Evolutionary conservation across 2,329 filamentous ascomycete species (phyloP), one percentile per base, ranked within the genome.

Genomic region (Pseudocercospora pini-densiflorae): DNA sequence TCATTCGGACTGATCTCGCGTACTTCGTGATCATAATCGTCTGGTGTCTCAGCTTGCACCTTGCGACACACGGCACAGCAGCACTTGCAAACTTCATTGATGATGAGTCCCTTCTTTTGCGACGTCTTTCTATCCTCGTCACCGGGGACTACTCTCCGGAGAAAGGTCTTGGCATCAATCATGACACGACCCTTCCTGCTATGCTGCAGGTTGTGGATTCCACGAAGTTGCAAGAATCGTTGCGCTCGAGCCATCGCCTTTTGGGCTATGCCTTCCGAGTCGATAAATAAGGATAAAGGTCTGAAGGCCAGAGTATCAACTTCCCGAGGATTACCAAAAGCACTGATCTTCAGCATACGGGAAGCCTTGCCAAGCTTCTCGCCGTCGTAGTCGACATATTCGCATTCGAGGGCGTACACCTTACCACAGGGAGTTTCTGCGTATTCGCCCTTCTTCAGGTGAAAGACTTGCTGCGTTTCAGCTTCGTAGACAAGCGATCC

Each of bases 401-500:
- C 31, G 33, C 61, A 63, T 45, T 63, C 61, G 8, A 63, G 49
- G 9, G 27, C 51, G 27, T 16, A 63, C 3, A 47, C 61, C 19
- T 23, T 14, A 14, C 61, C 61, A 21, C 61, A 63, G 9, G 23
- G 4, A 12, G 61, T 63, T 5, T 45, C 36, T 27, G 29, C 55
- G 53, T 63, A 63, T n/a, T 23, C 51, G 5, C 31, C 61, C 24
- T 47, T 49, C 31, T 63, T 51, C 9, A 63, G 36, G n/a, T 24
- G 49, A 24, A 47, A 63, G 24, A 63, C 14, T 5, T 63, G 61
- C n/a, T 63, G 31, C 33, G 51, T 58, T 40, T 63, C 71, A 1
- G 70, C 64, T 6, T 68, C 67, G 59, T 75, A 77, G 7, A 76
- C 63, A 6, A 73, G 69, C 0, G 63, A 61, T 62, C 74, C 62